Base-by-base conservation (phyloP, 2,329 filamentous ascomycete species). In the Calycina herbarum region DNA sequence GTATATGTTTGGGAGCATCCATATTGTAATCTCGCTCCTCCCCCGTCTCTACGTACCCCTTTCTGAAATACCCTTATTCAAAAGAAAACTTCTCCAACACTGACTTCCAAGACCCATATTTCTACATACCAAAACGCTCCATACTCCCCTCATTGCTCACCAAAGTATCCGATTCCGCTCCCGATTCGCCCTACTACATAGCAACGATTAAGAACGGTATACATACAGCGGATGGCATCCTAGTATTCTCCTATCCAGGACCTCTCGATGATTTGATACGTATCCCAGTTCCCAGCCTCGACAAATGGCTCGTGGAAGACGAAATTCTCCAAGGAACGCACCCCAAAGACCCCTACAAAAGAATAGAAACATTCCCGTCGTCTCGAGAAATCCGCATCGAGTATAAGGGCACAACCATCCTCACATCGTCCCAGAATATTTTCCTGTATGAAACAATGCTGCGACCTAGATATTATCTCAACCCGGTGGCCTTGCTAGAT, bases 301-400 rank as follows among this genome's bases (percentile, higher is more conserved):
- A 66, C 48, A 67, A 64, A 38, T 84, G 82, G 82, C 82, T 82
- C 69, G 86, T 88, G 71, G 87, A 89, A 76, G 85, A 88, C 61
- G 77, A 79, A 0, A 83, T 81, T 1, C 83, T 89, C 63, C 82
- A 82, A 70, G 80, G 85, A 3, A 27, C 67, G 5, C 88, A 91
- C 66, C 87, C 88, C 0, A 89, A 89, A 68, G 87, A 90, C 63
- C 88, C 88, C 0, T 89, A 85, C 77, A 88, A 88, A 69, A 82
- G 88, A 13, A 78, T 91, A 66, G 87, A 90, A 64, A 82, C 87
- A 31, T 75, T 90, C 5, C 78, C 79, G 1, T 89, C 86, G 0
- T 78, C 80, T 1, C 83, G 88, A 0, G 75, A 76, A 0, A 74
- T 90, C 40, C 78, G 82, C 11, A 78, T 90, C 45, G 78, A 78